These are phyloP conservation scores for Beta corolliflora DNA, from an alignment of 179 eudicot species.

Conservation along the genomic window DNA sequence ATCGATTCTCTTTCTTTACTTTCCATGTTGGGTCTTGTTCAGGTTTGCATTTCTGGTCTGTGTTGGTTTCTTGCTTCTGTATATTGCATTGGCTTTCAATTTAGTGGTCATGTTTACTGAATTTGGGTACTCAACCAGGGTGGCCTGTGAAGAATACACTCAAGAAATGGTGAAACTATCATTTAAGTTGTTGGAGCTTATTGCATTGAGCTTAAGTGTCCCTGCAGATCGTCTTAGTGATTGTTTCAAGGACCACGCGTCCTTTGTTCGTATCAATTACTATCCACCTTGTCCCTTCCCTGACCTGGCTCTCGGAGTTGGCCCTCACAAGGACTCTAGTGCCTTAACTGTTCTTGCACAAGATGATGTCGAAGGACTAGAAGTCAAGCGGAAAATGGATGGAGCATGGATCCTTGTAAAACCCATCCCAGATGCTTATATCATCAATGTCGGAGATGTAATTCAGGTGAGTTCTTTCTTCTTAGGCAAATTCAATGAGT, in stretches of 20 bases:
- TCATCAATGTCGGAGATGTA: conserved; percentile 72
- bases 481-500: neutral
- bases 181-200: conserved; percentile 51
- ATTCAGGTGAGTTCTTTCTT: conserved; percentile 52
- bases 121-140: conserved; percentile 34
- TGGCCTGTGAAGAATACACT: conserved; percentile 52
- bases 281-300: conserved; percentile 63
- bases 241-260: conserved; percentile 48
- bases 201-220: conserved; percentile 56
- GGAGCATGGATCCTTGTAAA: conserved; percentile 59
- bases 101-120: neutral
- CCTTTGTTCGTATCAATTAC: conserved; percentile 54
- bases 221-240: conserved; percentile 34
- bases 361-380: conserved; percentile 64
- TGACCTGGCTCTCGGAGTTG: conserved; percentile 67
- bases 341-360: conserved; percentile 62
- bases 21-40: too few species aligned
- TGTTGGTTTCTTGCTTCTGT: neutral
- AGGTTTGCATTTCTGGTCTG: too few species aligned
- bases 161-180: conserved; percentile 52
- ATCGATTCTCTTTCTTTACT: neutral
- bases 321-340: conserved; percentile 71
- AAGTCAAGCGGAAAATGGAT: conserved; percentile 56
- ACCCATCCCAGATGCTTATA: conserved; percentile 52
- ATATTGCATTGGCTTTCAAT: neutral